phyloP scores from a whole-genome alignment of 768 basidiomycete species.

The Termitomyces sp. region DNA sequence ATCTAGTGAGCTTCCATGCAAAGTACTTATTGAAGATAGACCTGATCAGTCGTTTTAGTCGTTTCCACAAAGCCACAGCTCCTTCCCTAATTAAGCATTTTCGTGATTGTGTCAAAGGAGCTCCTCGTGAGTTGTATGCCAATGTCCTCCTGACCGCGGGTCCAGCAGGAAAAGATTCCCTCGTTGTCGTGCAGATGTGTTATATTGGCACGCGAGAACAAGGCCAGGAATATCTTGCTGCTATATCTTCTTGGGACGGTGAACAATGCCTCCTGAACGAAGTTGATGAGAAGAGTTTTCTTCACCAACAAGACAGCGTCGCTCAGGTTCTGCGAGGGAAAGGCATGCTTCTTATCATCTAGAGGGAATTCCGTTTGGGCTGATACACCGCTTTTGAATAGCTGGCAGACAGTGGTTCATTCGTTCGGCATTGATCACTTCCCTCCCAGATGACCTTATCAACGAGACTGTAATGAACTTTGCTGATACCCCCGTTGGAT shows the following conservation, averaged over 20 bases:
- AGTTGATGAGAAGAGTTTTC: slow-evolving; percentile 84
- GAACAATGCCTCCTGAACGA: slow-evolving; percentile 84
- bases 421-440: slow-evolving; percentile 77
- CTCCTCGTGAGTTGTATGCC: slow-evolving; percentile 82
- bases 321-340: slow-evolving; percentile 85
- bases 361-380: neutral
- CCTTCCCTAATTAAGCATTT: slow-evolving; percentile 88
- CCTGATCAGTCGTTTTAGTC: slow-evolving; percentile 36
- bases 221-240: slow-evolving; percentile 72
- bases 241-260: slow-evolving; percentile 84
- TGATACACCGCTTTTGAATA: slow-evolving; percentile 19
- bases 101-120: slow-evolving; percentile 87
- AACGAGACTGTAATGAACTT: slow-evolving; percentile 80
- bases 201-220: slow-evolving; percentile 73
- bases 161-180: slow-evolving; percentile 74
- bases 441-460: slow-evolving; percentile 82
- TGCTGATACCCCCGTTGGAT: slow-evolving; percentile 79
- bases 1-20: slow-evolving; percentile 61
- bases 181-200: slow-evolving; percentile 90
- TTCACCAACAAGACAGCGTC: slow-evolving; percentile 88
- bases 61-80: slow-evolving; percentile 83
- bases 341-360: slow-evolving; percentile 36
- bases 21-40: neutral
- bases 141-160: slow-evolving; percentile 90
- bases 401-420: slow-evolving; percentile 89